A percentile compares a stretch with the other conserved stretches of the same genome.
Evolutionary conservation across 225 moss, liverwort and hornwort genomes (phyloP).

Genomic region (Anthoceros angustus): DNA sequence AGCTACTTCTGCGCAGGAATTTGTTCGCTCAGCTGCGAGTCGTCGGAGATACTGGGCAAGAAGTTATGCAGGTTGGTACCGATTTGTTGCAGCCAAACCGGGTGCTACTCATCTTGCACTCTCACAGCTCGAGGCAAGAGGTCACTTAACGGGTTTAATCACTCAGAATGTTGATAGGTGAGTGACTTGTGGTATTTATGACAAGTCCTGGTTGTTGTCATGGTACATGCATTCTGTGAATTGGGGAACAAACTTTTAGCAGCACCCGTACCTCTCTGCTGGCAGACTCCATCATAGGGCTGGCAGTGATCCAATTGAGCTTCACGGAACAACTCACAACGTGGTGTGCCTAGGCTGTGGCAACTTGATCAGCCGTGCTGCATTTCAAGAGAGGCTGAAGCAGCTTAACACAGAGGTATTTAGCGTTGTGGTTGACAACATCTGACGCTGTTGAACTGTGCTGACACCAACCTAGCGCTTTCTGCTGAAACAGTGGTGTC

Average conservation of each 20-base stretch:
- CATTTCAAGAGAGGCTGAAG: constrained; percentile 77
- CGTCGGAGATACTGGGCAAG: constrained; percentile 94
- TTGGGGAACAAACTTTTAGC: background rate
- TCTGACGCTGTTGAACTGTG: background rate
- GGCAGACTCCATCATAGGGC: constrained; percentile 68
- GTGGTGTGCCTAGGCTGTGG: constrained; percentile 71
- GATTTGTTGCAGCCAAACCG: constrained; percentile 55
- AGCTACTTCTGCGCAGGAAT: constrained; percentile 46
- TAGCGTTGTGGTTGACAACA: background rate
- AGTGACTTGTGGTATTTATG: constrained; percentile 4
- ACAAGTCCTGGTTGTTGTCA: background rate
- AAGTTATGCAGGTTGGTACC: constrained; percentile 93
- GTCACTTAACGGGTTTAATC: constrained; percentile 55
- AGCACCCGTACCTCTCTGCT: background rate
- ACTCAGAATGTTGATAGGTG: constrained; percentile 89
- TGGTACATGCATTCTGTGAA: background rate
- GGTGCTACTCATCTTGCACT: constrained; percentile 72
- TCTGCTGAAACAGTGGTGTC: constrained; percentile 48
- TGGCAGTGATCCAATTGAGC: constrained; percentile 70
- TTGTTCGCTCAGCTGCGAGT: constrained; percentile 47
- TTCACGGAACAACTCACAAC: constrained; percentile 75
- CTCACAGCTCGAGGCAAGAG: constrained; percentile 43
- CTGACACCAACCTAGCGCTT: constrained; percentile 5
- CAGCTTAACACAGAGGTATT: constrained; percentile 67
- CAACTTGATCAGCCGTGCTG: constrained; percentile 34